Evolutionary conservation across 1,284 basidiomycete genomes (phyloP), one percentile per base, ranked within the genome.

Genomic region (Trichosporon faecale): DNA sequence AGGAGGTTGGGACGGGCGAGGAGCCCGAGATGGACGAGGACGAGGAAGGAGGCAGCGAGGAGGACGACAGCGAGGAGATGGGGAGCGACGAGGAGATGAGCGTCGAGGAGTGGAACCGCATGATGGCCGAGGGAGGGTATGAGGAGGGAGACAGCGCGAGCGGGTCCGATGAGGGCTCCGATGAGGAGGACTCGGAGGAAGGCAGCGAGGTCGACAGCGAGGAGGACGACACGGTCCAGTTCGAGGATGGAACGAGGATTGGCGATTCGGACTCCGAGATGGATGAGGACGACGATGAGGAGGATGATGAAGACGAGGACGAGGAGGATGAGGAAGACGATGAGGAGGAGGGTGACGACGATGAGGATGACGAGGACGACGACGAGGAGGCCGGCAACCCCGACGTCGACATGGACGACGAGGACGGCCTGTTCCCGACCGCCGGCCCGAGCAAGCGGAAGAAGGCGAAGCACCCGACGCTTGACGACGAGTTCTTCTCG

Each of bases 401-500:
- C 25, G 73, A 83, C 65, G 78, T 71, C 46, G 71, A 69, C n/a
- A 31, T 69, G 46, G 69, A 67, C 55, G 63, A 37, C 18, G 73
- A 74, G 27, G 66, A 72, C 40, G 71, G 72, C 66, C 69, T 69
- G 44, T 66, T 69, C 23, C 63, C 68, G 61, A 63, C 75, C 46
- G 74, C 83, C 70, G 76, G 83, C 65, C 83, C 80, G 61, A 80
- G 84, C 70, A 68, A 78, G 52, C 66, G 70, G 11, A 68, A 67
- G 40, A 72, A 77, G 71, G 64, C 72, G 25, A 81, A 82, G 68
- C 86, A 89, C 73, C 86, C 89, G 6, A 88, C 88, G 64, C 88
- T 98, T n/a, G 91, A 98, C 82, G 96, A 98, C 80, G 89, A 88
- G 29, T 98, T 99, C 85, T 99, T 99, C 84, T 89, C 92, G 68